Conservation (phyloP, 371 early-diverging fungal genomes). For the Zopfochytrium polystomum region DNA sequence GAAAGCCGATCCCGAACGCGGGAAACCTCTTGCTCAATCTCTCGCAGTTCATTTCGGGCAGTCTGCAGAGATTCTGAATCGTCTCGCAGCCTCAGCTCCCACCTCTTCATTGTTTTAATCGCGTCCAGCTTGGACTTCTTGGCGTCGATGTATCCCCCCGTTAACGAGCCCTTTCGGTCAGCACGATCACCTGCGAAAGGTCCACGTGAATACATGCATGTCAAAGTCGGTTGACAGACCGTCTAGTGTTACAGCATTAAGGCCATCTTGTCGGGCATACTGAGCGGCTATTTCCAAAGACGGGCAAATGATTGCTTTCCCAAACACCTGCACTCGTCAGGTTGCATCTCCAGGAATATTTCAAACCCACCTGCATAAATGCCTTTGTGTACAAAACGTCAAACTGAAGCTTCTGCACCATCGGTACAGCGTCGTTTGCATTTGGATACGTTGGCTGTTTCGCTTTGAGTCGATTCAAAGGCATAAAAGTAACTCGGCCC, state of each 20-base stretch:
- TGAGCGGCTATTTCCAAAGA: constrained; percentile 79
- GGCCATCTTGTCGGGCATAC: constrained; percentile 69
- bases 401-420: constrained; percentile 71
- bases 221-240: constrained; percentile 47
- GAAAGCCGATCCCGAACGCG: constrained; percentile 34
- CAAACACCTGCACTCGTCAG: constrained; percentile 65
- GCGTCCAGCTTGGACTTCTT: constrained; percentile 75
- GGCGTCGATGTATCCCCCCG: constrained; percentile 86
- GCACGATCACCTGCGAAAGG: constrained; percentile 70
- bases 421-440: constrained; percentile 74
- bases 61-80: constrained; percentile 47
- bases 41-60: constrained; percentile 51
- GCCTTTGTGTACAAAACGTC: constrained; percentile 66
- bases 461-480: constrained; percentile 78
- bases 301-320: constrained; percentile 82
- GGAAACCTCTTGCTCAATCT: constrained; percentile 71
- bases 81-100: constrained; percentile 32
- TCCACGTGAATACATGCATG: constrained; percentile 2
- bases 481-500: constrained; percentile 96
- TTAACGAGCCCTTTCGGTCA: constrained; percentile 89
- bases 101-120: constrained; percentile 45
- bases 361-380: constrained; percentile 60
- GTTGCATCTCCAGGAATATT: neutral
- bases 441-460: constrained; percentile 59
- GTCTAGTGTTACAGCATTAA: constrained; percentile 87